Evolutionary conservation across 768 basidiomycete genomes (phyloP).

Genomic region (Mycena floridula): DNA sequence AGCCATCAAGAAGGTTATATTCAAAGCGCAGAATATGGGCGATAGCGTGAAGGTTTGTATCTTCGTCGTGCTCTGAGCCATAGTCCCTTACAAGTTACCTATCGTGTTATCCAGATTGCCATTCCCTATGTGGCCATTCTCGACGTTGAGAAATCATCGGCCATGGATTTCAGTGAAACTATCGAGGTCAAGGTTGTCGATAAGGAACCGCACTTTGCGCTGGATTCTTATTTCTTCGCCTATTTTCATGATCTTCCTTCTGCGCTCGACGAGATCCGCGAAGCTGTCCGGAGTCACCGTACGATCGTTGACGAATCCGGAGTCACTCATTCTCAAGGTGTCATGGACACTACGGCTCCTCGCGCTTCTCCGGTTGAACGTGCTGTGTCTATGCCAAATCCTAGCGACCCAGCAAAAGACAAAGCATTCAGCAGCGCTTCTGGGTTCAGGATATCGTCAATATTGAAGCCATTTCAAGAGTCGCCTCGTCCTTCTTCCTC

Average conservation of each 20-base stretch:
- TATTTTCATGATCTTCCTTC: constrained; percentile 81
- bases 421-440: constrained; percentile 19
- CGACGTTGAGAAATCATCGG: constrained; percentile 82
- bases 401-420: constrained; percentile 20
- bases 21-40: constrained; percentile 94
- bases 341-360: constrained; percentile 57
- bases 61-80: background rate
- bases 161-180: constrained; percentile 94
- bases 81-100: constrained; percentile 2
- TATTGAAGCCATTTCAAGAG: constrained; percentile 68
- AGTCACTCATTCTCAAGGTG: constrained; percentile 19
- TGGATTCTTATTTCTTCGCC: constrained; percentile 92
- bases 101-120: constrained; percentile 63
- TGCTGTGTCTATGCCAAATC: constrained; percentile 27
- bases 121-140: constrained; percentile 88
- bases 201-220: constrained; percentile 59
- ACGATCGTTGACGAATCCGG: constrained; percentile 5
- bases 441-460: constrained; percentile 55
- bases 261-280: constrained; percentile 78
- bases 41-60: constrained; percentile 81
- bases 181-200: constrained; percentile 92
- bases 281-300: constrained; percentile 59
- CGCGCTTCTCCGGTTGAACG: constrained; percentile 35
- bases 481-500: background rate
- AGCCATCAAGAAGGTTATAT: constrained; percentile 87